A percentile compares a stretch with the other conserved stretches of the same genome.
Evolutionary conservation across 257 asterid species (phyloP).

Genomic region (Nicotiana tomentosiformis): DNA sequence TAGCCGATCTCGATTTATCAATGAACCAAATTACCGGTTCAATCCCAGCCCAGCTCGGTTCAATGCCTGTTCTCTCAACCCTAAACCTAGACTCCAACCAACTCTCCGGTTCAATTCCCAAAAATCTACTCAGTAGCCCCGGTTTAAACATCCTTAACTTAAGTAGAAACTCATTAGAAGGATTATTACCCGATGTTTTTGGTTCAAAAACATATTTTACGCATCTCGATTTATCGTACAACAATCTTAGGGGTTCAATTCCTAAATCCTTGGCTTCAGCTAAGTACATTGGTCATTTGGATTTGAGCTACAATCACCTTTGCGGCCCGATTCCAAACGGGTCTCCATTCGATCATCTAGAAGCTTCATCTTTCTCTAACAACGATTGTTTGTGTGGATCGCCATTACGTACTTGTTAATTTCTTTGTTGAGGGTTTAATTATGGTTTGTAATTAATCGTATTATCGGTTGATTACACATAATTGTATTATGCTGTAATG

Average conservation of each 20-base stretch:
- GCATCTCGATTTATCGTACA: constrained; percentile 64
- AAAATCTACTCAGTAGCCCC: constrained; percentile 39
- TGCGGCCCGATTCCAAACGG: constrained; percentile 90
- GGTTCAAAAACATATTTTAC: constrained; percentile 60
- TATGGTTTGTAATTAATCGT: constrained; percentile 11
- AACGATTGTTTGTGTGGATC: constrained; percentile 90
- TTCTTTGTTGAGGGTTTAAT: not conserved
- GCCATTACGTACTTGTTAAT: constrained; percentile 55
- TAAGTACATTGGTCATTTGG: constrained; percentile 80
- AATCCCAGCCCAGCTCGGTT: constrained; percentile 64
- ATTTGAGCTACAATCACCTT: constrained; percentile 75
- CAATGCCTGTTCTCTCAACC: constrained; percentile 89
- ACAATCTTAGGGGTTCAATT: constrained; percentile 56
- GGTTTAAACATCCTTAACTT: constrained; percentile 70
- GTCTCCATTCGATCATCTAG: constrained; percentile 82
- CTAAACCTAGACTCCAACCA: constrained; percentile 60
- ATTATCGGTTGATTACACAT: constrained; percentile 8
- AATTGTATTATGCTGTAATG: not conserved
- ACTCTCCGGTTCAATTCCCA: constrained; percentile 57
- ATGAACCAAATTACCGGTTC: constrained; percentile 59
- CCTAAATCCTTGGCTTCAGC: constrained; percentile 60
- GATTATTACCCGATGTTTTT: constrained; percentile 69
- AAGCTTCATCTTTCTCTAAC: constrained; percentile 70
- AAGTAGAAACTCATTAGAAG: constrained; percentile 65
- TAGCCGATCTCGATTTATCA: constrained; percentile 81